Evolutionary conservation across 2,329 filamentous ascomycete genomes (phyloP), one percentile per base, ranked within the genome.

Genomic region (Cladosporium sphaerospermum): DNA sequence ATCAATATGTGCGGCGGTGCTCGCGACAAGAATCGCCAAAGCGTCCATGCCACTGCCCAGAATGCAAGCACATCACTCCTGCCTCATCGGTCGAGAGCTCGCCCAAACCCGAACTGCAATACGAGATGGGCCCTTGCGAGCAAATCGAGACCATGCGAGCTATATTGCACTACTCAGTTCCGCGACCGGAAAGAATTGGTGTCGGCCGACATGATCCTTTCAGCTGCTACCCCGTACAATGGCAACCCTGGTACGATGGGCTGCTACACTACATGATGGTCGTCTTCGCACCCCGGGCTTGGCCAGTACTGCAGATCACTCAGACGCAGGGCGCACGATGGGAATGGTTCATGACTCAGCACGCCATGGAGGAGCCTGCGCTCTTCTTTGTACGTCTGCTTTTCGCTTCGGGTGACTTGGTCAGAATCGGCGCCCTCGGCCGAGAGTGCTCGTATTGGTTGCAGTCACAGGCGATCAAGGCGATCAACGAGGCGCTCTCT

Each of bases 261-360:
- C 56, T 67, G 3, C 47, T 68, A 19, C 63, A 67, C 52, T 64
- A 68, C 53, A 67, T 68, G 66, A 59, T 67, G 46, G 65, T 61
- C 3, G 61, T 67, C 4, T 68, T 65, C 45, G 66, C 65, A 7
- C 66, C 66, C 2, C 56, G 66, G 46, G 66, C 63, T 50, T 68
- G 66, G 66, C 63, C 65, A 1, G 57, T 64, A 3, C 57, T 68
- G 18, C 58, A 61, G n/a, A 66, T 68, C 48, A 60, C 62, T 9
- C 52, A 55, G 2, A 55, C 59, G 18, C 59, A 67, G 56, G 64
- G 64, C 4, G 52, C 60, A 3, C 56, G 55, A 10, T 67, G 64
- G 64, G 64, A 67, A 54, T 59, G 61, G 57, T 67, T 62, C 57
- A 66, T 67, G 64, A 65, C 62, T 1, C 64, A 65, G 49, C 62